phyloP scores from a whole-genome alignment of 2,329 filamentous ascomycete genomes.

The Leptographium flavum region DNA sequence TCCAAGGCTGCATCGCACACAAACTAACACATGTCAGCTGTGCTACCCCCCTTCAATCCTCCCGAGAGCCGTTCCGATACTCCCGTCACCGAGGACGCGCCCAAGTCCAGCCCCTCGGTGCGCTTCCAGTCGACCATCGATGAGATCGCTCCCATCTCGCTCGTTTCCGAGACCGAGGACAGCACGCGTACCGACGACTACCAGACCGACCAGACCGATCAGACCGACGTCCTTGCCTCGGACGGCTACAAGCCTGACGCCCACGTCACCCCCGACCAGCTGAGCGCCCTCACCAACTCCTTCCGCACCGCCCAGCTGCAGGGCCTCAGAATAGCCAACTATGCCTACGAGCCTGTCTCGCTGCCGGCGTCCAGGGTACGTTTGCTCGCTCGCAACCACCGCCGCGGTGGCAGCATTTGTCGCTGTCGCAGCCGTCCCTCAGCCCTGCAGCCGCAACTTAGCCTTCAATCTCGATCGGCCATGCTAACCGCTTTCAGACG shows the following conservation, averaged over 20 bases:
- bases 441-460: constrained; percentile 7
- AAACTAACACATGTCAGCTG: neutral
- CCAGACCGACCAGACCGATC: too few relatives aligned
- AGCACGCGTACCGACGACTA: constrained; percentile 13
- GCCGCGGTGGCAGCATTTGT: too few relatives aligned
- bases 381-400: too few relatives aligned
- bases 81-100: constrained; percentile 14
- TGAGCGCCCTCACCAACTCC: constrained; percentile 51
- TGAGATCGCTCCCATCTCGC: constrained; percentile 43
- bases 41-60: neutral
- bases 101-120: constrained; percentile 32
- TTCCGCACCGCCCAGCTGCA: constrained; percentile 66
- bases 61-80: neutral
- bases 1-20: too few relatives aligned
- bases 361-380: constrained; percentile 71
- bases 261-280: constrained; percentile 43
- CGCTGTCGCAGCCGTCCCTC: too few relatives aligned
- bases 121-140: constrained; percentile 59
- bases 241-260: neutral
- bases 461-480: neutral
- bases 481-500: constrained; percentile 25
- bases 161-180: constrained; percentile 11
- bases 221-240: too few relatives aligned
- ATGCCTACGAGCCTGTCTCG: constrained; percentile 81
- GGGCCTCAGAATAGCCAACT: constrained; percentile 70